Evolutionary conservation across 2,329 filamentous ascomycete species (phyloP).

Genomic region (Paecilomyces dactylethromorphus): DNA sequence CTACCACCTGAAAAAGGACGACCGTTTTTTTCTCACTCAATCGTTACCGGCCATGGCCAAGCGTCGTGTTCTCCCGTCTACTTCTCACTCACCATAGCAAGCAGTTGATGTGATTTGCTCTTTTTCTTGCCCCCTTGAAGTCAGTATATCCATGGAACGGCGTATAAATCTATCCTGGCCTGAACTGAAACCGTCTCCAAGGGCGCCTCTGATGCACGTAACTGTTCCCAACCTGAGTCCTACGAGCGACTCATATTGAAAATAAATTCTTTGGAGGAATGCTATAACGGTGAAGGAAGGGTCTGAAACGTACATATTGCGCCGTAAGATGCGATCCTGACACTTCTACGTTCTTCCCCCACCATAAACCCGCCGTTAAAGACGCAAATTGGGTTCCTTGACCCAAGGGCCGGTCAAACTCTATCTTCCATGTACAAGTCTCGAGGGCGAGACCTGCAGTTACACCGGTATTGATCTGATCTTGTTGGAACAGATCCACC

Average conservation of each 20-base stretch:
- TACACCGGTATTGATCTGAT: not conserved
- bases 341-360: not conserved
- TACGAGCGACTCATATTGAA: not conserved
- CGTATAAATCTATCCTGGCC: not conserved
- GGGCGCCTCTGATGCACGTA: not conserved
- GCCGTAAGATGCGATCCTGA: not conserved
- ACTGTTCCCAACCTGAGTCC: not conserved
- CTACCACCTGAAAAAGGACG: not conserved
- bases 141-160: not conserved
- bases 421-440: not conserved
- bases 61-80: not conserved
- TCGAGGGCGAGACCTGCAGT: not conserved
- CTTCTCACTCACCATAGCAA: not conserved
- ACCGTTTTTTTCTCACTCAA: not conserved
- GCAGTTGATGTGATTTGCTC: not conserved
- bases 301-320: not conserved
- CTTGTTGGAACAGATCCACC: not conserved
- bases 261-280: not conserved
- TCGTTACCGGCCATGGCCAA: not conserved
- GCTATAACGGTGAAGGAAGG: not conserved
- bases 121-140: not conserved
- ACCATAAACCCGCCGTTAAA: not conserved
- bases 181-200: not conserved
- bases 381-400: not conserved
- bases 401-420: not conserved